Base-by-base conservation (phyloP, 106 monocot species). In the Apostasia shenzhenica region DNA sequence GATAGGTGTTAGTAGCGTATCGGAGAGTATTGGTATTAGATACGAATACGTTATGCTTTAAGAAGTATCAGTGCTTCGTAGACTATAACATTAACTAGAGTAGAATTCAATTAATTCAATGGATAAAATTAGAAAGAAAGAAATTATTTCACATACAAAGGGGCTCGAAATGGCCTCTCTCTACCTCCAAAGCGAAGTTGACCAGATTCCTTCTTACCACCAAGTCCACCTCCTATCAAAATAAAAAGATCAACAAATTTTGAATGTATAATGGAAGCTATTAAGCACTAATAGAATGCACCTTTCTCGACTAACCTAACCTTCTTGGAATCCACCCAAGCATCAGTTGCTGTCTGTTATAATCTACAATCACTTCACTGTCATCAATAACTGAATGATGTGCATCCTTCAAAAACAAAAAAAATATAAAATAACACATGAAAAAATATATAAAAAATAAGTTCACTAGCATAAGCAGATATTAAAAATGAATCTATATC, bases 131-230 rank as follows among this genome's bases (percentile, higher is more conserved):
- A 26, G 26, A 26, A 26, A 26, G 26, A 26, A 26, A 26, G 26
- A 26, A 26, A 26, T 26, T 26, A 50, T 8, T 14, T 41, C 41
- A 14, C 81, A 78, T 88, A 91, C 95, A 95, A 76, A 73, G 97
- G 97, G 72, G 97, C 97, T 72, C 83, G 86, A 69, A 97, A 92
- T 75, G 97, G 97, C 61, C 97, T 89, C 74, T 97, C 97, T 77
- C 92, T 79, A 56, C 97, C 97, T 63, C 97, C 92, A 78, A 97
- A 97, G 3, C 97, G 89, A 69, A 97, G 89, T 65, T 97, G 97
- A 58, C 97, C 97, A 68, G 97, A 97, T 76, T 97, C 97, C 57
- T 97, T 97, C 70, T 79, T 86, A 37, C 97, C 97, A 63, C 97
- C 92, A 61, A 92, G 83, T 0, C 97, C 97, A 0, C 97, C 95